Conservation (phyloP, 352 stramenopile genomes). For the Globisporangium cederbergense region DNA sequence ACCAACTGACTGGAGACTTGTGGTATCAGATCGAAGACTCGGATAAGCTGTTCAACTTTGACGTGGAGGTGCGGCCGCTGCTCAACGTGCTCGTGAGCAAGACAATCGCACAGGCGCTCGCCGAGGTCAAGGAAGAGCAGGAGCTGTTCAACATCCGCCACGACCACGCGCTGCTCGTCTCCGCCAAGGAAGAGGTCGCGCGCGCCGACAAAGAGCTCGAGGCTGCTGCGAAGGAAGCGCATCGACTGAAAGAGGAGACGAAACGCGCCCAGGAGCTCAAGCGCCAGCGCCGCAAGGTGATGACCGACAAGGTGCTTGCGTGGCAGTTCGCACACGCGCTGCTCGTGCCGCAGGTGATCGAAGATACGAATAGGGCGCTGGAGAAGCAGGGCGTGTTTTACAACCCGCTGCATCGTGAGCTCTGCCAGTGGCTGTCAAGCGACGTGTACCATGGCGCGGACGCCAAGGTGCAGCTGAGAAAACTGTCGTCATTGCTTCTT, state of each 20-base stretch:
- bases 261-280: constrained; percentile 45
- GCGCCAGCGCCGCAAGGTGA: constrained; percentile 30
- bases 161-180: constrained; percentile 38
- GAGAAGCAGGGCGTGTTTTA: constrained; percentile 62
- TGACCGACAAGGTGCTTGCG: constrained; percentile 56
- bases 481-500: constrained; percentile 30
- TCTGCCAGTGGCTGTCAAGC: constrained; percentile 36
- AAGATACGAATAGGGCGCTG: constrained; percentile 26
- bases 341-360: constrained; percentile 39
- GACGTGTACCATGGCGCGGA: constrained; percentile 45
- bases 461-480: constrained; percentile 37
- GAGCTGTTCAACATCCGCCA: constrained; percentile 50
- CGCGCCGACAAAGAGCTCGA: constrained; percentile 48
- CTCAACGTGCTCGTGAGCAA: constrained; percentile 80
- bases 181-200: constrained; percentile 37
- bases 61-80: constrained; percentile 70
- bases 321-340: constrained; percentile 48
- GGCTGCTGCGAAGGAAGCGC: constrained; percentile 42
- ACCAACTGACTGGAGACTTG: neutral
- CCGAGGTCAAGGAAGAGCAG: constrained; percentile 73
- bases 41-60: constrained; percentile 79
- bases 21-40: constrained; percentile 57
- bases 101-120: constrained; percentile 71
- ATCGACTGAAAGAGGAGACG: constrained; percentile 43
- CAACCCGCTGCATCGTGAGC: constrained; percentile 48